Evolutionary conservation across 2,329 filamentous ascomycete species (phyloP), one percentile per base, ranked within the genome.

Genomic region (Fusarium mexicanum): DNA sequence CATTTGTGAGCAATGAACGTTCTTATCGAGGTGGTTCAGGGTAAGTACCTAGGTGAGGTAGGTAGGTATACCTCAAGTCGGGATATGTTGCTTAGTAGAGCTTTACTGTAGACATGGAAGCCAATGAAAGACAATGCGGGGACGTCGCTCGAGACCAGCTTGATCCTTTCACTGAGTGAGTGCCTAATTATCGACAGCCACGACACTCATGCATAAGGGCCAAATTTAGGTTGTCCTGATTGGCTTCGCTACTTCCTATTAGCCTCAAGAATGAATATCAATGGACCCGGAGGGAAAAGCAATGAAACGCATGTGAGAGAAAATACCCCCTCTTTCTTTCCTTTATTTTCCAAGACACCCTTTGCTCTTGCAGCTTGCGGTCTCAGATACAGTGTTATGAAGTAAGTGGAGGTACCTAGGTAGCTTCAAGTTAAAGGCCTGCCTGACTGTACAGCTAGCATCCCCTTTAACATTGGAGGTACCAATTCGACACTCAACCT

Each of bases 191-290:
- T 81, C 78, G 81, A 79, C 79, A 84, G 85, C 85, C 85, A 87
- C 85, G 85, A 86, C 84, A 84, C 71, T 81, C 79, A 64, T 86
- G 84, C 84, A 85, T 83, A 57, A 66, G 48, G 51, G 41, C 59
- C 59, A 75, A 62, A 54, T 61, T 61, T 65, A 20, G 43, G 47
- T 54, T 69, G 60, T 60, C 61, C 68, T 44, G 60, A 71, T 70
- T 70, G 67, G 67, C 29, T 71, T 70, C 33, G 33, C 33, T 37
- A 44, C 33, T 62, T 72, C 50, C 74, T 48, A 70, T 71, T 50
- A 66, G 51, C 55, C 64, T 59, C 50, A 69, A 44, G 58, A 40
- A 64, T 65, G 43, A 46, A 57, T 40, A 41, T 26, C 48, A 57
- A 61, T 61, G 31, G 31, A 61, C 44, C 38, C 14, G 13, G 20